Evolutionary conservation across 148 eudicot species (phyloP), one percentile per base, ranked within the genome.

Genomic region (Suaeda aralocaspica): DNA sequence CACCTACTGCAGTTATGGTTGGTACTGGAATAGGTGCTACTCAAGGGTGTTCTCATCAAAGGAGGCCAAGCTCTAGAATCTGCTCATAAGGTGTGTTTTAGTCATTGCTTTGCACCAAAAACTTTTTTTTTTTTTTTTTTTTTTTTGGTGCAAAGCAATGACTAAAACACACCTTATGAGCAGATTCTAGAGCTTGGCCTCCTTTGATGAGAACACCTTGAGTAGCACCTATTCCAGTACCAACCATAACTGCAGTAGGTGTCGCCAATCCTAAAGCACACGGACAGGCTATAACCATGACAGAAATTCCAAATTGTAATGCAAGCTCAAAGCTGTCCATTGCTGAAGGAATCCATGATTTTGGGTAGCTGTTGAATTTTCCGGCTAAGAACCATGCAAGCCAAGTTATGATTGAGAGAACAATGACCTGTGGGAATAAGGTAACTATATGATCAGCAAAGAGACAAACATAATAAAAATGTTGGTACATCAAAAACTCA

Each of bases 1-100:
- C 99, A 48, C 99, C 97, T 13, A 95, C 99, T n/a, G 99, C 99
- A 61, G 97, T 95, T 63, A 95, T 95, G 99, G 99, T 95, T 82
- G 99, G 99, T 66, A 91, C 99, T 13, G 99, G 99, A 25, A 92
- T 95, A 19, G 97, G 99, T 71, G 99, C 99, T 67, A 80, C 99
- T 59, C 96, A 89, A 77, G 99, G n/a, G 99, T 76, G 89, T 94
- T 57, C 96, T 95, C 19, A 95, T 95, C 62, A 95, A 95, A 85
- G 99, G 96, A 21, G 99, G 99, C 51, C 96, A 85, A 30, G 99
- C 99, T 58, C 80, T 95, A 69, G 99, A 95, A 79, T 86, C 84
- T 72, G 89, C 99, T 62, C 96, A 91, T 69, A 87, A 86, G 97
- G 99, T 91, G 39, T 58, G 77, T 34, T 46, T 14, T 26, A 30